Conservation (phyloP, 2,329 filamentous ascomycete species). For the Calonectria pteridis region DNA sequence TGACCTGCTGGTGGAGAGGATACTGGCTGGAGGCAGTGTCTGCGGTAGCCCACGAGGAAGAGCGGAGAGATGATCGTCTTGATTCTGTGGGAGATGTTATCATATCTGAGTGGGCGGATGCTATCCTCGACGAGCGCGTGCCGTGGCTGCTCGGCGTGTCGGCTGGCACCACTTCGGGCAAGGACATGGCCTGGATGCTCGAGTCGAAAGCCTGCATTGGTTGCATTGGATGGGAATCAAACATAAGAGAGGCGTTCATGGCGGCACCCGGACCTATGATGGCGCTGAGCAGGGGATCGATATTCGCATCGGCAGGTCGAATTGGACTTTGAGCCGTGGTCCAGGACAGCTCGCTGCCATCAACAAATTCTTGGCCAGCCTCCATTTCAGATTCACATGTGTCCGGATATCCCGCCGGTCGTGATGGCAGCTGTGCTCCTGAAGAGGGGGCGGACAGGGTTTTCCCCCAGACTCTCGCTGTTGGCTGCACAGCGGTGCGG, state of each 20-base stretch:
- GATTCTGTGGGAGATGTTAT: conserved; percentile 27
- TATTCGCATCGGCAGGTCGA: conserved; percentile 20
- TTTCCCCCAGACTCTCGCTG: background rate
- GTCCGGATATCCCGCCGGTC: background rate
- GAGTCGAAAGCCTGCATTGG: background rate
- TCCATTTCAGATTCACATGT: conserved; percentile 24
- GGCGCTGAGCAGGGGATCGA: conserved; percentile 34
- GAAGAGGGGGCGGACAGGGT: too few relatives aligned
- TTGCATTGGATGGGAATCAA: conserved; percentile 15
- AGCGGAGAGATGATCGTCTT: conserved; percentile 36
- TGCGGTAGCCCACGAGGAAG: background rate
- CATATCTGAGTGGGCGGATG: conserved; percentile 10
- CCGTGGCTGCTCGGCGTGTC: background rate
- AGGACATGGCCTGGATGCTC: background rate
- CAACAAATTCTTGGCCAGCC: background rate
- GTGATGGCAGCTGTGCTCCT: background rate
- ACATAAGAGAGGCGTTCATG: conserved; percentile 19
- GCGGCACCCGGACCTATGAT: background rate
- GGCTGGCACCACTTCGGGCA: background rate
- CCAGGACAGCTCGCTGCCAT: background rate
- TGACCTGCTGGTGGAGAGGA: background rate
- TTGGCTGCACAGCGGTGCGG: background rate
- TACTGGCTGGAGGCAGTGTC: conserved; percentile 1
- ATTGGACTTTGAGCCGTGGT: background rate
- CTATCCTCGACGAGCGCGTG: conserved; percentile 26